Evolutionary conservation across 257 asterid species (phyloP).

Genomic region (Fraxinus cuspidata): DNA sequence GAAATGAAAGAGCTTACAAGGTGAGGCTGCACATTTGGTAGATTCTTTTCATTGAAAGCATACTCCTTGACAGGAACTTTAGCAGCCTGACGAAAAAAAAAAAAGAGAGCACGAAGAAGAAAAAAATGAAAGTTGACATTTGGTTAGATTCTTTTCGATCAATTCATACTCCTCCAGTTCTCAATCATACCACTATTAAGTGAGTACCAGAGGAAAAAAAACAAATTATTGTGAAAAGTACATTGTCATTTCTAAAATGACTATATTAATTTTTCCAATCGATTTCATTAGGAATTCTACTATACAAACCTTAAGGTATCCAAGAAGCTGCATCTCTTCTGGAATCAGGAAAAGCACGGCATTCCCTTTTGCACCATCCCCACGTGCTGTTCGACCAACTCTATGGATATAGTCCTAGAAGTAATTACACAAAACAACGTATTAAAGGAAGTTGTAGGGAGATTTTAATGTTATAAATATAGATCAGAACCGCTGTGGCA

Average conservation of each 20-base stretch:
- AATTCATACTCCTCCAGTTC: background rate
- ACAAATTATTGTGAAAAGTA: background rate
- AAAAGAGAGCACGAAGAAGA: background rate
- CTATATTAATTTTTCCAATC: background rate
- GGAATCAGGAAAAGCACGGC: conserved; percentile 97
- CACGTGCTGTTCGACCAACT: conserved; percentile 98
- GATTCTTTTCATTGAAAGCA: conserved; percentile 67
- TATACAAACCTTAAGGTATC: conserved; percentile 61
- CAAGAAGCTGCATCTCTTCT: conserved; percentile 75
- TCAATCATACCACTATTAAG: background rate
- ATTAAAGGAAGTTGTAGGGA: background rate
- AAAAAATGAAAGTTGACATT: too few relatives aligned
- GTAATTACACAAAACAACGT: conserved; percentile 16
- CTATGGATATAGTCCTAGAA: conserved; percentile 89
- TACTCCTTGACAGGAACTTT: conserved; percentile 87
- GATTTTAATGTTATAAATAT: conserved; percentile 7
- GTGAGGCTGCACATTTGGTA: conserved; percentile 72
- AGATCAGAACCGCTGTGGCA: conserved; percentile 20
- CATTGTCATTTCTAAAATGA: background rate
- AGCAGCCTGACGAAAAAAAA: conserved; percentile 61
- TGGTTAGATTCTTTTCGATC: background rate
- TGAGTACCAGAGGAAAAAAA: background rate
- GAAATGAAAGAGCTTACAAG: conserved; percentile 52
- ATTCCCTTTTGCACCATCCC: conserved; percentile 92
- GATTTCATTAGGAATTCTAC: background rate